phyloP scores from a whole-genome alignment of 1,139 yeast genomes.

The Lodderomyces margitis region DNA sequence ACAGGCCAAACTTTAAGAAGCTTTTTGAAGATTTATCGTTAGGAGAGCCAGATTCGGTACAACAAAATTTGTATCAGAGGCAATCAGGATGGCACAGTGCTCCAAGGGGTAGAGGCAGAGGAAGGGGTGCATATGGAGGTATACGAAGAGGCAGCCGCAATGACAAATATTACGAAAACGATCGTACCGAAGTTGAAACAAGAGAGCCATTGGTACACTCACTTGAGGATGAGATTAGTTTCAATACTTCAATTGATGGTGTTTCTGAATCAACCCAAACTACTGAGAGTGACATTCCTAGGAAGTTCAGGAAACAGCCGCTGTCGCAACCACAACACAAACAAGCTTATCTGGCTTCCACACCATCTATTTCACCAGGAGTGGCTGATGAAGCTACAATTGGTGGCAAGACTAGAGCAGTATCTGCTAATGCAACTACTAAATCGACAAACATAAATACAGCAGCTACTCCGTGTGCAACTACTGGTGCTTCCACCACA shows the following conservation, averaged over 20 bases:
- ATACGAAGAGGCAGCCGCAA: background rate
- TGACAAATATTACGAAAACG: background rate
- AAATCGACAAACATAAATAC: background rate
- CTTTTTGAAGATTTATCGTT: conserved; percentile 1
- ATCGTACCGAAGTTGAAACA: background rate
- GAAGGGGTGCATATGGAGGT: conserved; percentile 14
- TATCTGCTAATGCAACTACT: conserved; percentile 5
- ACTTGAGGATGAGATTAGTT: background rate
- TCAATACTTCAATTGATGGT: background rate
- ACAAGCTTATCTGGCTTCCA: conserved; percentile 4
- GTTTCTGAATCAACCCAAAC: background rate
- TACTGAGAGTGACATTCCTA: conserved; percentile 4
- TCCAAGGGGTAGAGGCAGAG: conserved; percentile 19
- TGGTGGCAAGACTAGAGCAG: conserved; percentile 1
- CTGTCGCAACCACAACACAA: conserved; percentile 1
- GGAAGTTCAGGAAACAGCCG: conserved; percentile 4
- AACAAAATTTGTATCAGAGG: background rate
- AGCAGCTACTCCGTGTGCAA: background rate
- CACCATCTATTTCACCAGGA: conserved; percentile 2
- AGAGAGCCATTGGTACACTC: background rate
- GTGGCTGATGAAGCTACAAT: background rate
- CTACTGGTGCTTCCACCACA: background rate
- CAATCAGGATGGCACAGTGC: conserved; percentile 7
- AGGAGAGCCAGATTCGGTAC: background rate
- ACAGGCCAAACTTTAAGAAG: conserved; percentile 2